These are phyloP conservation scores for Chlorella ohadii DNA, from an alignment of 139 green algal genomes.

Conservation along the genomic window DNA sequence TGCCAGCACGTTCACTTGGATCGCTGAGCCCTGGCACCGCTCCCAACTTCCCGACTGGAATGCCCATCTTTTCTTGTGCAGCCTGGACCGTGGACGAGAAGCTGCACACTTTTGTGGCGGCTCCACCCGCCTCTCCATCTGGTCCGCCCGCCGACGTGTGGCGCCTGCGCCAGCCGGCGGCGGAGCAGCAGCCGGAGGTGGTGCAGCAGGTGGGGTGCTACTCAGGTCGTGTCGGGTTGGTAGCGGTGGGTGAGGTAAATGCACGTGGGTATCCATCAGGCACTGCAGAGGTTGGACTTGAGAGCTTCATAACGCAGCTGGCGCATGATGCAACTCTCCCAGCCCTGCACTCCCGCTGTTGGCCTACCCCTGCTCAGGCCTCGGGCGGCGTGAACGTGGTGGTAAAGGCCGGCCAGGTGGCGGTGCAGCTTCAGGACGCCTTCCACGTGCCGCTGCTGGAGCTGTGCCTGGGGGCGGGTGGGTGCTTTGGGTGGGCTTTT, in stretches of 20 bases:
- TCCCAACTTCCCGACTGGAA: no score
- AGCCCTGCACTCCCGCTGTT: no score
- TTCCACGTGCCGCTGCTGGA: slow-evolving; percentile 68
- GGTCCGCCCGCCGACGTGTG: background rate
- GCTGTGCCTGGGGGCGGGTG: slow-evolving; percentile 57
- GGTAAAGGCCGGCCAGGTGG: slow-evolving; percentile 40
- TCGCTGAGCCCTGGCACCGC: no score
- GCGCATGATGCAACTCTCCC: no score
- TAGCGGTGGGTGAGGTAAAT: no score
- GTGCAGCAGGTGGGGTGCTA: slow-evolving; percentile 4
- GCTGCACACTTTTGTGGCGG: slow-evolving; percentile 51
- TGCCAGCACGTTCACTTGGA: no score
- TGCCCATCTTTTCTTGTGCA: no score
- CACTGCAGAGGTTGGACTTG: no score
- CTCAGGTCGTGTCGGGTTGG: no score
- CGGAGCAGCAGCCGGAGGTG: slow-evolving; percentile 12
- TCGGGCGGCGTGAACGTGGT: slow-evolving; percentile 56
- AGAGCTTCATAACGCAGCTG: no score
- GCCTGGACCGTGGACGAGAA: slow-evolving; percentile 70
- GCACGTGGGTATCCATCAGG: no score
- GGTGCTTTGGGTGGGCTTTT: background rate
- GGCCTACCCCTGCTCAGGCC: background rate
- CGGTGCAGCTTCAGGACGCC: slow-evolving; percentile 66
- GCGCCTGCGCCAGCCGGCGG: slow-evolving; percentile 14
- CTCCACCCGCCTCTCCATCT: background rate